Percentiles rank a stretch among this genome's conserved stretches.
These are phyloP conservation scores for Magnolia sinica DNA, from an alignment of 164 flowering plant genomes.

Conservation along the genomic window DNA sequence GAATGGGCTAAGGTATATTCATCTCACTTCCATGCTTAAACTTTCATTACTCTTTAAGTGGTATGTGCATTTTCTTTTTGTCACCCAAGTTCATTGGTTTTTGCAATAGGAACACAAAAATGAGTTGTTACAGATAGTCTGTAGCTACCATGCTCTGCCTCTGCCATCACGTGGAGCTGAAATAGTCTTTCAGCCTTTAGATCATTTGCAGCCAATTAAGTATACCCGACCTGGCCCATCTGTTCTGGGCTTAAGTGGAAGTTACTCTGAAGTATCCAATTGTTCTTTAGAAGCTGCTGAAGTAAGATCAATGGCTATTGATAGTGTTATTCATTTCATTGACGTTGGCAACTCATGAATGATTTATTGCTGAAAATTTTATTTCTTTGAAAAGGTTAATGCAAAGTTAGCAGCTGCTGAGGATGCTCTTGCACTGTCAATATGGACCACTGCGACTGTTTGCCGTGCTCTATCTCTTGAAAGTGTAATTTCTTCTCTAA, in stretches of 20 bases:
- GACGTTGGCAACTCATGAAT: neutral
- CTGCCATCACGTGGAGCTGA: constrained; percentile 67
- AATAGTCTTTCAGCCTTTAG: constrained; percentile 68
- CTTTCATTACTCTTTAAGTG: neutral
- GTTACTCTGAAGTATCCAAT: constrained; percentile 21
- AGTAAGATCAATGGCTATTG: constrained; percentile 33
- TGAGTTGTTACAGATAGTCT: constrained; percentile 75
- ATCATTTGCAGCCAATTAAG: constrained; percentile 78
- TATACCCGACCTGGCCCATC: constrained; percentile 55
- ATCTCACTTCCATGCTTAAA: neutral
- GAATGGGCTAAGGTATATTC: constrained; percentile 77
- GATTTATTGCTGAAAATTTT: constrained; percentile 10
- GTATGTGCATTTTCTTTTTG: neutral
- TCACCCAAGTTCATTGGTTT: constrained; percentile 6
- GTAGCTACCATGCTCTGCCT: constrained; percentile 65
- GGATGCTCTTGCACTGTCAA: constrained; percentile 76
- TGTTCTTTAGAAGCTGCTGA: constrained; percentile 40
- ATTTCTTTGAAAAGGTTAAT: constrained; percentile 39
- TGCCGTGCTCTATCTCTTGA: constrained; percentile 93
- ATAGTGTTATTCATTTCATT: neutral
- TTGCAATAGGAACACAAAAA: constrained; percentile 65
- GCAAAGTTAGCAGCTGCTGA: constrained; percentile 77
- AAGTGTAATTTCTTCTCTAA: constrained; percentile 50
- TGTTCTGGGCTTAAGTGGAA: constrained; percentile 44
- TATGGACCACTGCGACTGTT: constrained; percentile 84